Evolutionary conservation across 139 green algal genomes (phyloP).

Genomic region (Astrephomene gubernaculifera): DNA sequence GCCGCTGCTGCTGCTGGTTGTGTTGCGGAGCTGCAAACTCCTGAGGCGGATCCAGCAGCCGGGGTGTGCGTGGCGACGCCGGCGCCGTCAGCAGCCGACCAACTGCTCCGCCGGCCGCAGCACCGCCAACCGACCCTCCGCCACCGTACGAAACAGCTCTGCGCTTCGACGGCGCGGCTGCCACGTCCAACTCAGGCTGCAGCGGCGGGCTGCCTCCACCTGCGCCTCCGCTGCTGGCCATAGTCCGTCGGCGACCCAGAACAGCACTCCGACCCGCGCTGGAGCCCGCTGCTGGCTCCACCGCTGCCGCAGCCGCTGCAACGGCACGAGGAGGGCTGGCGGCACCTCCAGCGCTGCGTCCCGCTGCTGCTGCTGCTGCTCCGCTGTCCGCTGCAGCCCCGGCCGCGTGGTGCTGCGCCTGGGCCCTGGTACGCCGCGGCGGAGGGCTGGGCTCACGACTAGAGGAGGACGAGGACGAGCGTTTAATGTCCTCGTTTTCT

Average conservation of each 20-base stretch:
- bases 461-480: constrained; percentile 22
- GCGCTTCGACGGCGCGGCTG: not conserved
- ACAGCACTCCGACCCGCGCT: not conserved
- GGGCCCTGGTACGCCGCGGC: not conserved
- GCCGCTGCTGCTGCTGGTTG: not conserved
- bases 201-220: constrained; percentile 10
- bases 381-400: not conserved
- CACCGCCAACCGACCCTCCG: not conserved
- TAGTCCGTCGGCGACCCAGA: constrained; percentile 8
- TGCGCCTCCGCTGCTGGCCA: not conserved
- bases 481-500: not conserved
- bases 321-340: not conserved
- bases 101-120: not conserved
- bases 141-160: not conserved
- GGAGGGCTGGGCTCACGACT: constrained; percentile 22
- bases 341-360: not conserved
- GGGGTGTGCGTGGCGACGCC: not conserved
- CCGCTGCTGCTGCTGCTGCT: not conserved
- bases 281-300: not conserved
- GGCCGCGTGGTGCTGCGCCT: not conserved
- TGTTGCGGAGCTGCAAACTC: too few species aligned
- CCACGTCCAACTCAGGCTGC: not conserved
- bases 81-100: too few species aligned
- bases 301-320: not conserved
- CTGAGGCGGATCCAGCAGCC: too few species aligned